Evolutionary conservation across 2,329 filamentous ascomycete species (phyloP), one percentile per base, ranked within the genome.

Genomic region (Penicillium psychrosexuale): DNA sequence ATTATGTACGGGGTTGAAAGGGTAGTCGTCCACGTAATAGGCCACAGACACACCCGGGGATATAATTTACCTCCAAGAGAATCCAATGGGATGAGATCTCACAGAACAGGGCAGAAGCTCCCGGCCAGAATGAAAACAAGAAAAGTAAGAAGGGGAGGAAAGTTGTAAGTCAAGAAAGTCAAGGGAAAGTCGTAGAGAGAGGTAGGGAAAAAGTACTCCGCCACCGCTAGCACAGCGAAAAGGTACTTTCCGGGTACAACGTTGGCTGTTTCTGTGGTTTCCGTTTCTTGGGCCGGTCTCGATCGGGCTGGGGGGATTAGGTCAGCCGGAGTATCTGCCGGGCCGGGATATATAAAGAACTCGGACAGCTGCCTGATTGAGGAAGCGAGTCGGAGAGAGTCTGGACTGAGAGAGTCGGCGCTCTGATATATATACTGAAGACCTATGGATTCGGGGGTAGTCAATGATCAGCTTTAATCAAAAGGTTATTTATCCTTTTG

Each of bases 1-100:
- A 72, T 72, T 64, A 68, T 67, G 56, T 60, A 59, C 55, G 63
- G 62, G 63, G 57, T 60, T 60, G 56, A 34, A 51, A 56, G 50
- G 46, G 46, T 31, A 44, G 53, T 50, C 43, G 55, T 57, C 53
- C 55, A 56, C 51, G 53, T 37, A 47, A 22, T 33, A 27, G 34
- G 33, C 48, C 43, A 27, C 38, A 45, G 39, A 27, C 51, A 33
- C 30, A 42, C 24, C 8, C 37, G 8, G 40, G 45, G 37, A 13
- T 13, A 38, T 8, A 31, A 45, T 48, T 44, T 44, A 54, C 52
- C 39, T 42, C 38, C 17, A 42, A 12, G 31, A 34, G 15, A 33
- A 34, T 33, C 15, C 8, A 34, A 33, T 30, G 27, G 19, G 5
- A 24, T 13, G 12, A n/a, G 7, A 11, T 34, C 15, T 38, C 36